Evolutionary conservation across 2,329 filamentous ascomycete species (phyloP), one percentile per base, ranked within the genome.

Genomic region (Penicillium brevicompactum): DNA sequence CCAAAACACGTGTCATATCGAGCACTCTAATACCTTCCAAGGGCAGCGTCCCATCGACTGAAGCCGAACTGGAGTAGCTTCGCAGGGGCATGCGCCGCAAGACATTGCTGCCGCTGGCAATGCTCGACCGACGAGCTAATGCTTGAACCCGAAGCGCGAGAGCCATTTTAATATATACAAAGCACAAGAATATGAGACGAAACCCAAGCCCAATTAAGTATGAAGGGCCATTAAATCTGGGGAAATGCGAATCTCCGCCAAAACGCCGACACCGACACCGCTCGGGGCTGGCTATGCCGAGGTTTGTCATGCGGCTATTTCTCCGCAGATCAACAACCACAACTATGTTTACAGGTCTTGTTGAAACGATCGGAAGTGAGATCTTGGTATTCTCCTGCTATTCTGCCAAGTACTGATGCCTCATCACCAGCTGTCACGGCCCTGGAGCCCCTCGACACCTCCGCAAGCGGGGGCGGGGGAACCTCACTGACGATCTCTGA

Each of bases 1-100:
- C 94, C 61, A 99, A 78, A 1, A 99, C 94, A 77, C 94, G 85
- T 3, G 93, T 97, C 92, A 99, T 95, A 73, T 99, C 94, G 59
- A 99, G 82, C 13, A 97, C 92, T 52, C 90, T 87, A 65, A 94
- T 88, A 1, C 94, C 94, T 34, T 91, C 85, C 65, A 99, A 81
- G 21, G 94, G 93, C 31, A 89, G 73, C 14, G 79, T 81, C 27
- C 76, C 78, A 48, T 76, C 70, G 44, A 49, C 47, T 14, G 70
- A 62, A 48, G 72, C 68, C 55, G 74, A 70, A 30, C 76, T 79
- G 38, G 80, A 79, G 58, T 71, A 76, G 38, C 56, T 62, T 51
- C 71, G 69, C 64, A 66, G 66, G 67, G 62, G 65, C 40, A 60
- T 57, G 55, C 58, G 62, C 24, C 53, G 58, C 51, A 67, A 49